These are phyloP conservation scores for Pseudogymnoascus sp. DNA, from an alignment of 2,329 filamentous ascomycete genomes.

Conservation along the genomic window DNA sequence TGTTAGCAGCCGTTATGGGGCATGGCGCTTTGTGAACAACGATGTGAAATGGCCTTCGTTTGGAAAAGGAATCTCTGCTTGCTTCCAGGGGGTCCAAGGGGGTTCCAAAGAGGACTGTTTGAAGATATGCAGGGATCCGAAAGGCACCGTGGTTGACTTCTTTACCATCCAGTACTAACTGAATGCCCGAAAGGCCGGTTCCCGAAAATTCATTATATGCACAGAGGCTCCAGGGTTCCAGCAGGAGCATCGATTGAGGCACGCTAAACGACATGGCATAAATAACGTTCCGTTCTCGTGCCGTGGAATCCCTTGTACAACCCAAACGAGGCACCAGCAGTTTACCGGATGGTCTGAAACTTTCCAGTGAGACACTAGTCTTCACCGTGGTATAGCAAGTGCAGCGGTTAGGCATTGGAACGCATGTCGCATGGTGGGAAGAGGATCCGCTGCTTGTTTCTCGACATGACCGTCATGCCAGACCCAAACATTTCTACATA, in stretches of 20 bases:
- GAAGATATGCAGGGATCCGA: conserved; percentile 2
- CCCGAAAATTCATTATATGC: background rate
- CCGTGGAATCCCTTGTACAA: background rate
- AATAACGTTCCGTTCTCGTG: background rate
- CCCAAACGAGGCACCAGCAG: background rate
- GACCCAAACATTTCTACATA: background rate
- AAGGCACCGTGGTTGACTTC: background rate
- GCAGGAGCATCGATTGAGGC: conserved; percentile 1
- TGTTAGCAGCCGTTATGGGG: background rate
- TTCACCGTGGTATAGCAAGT: background rate
- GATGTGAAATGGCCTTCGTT: background rate
- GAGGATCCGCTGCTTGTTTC: background rate
- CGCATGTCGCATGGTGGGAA: background rate
- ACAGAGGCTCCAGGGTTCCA: background rate
- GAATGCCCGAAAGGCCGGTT: background rate
- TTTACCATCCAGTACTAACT: conserved; percentile 4
- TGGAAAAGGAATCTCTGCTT: background rate
- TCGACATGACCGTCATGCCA: conserved; percentile 13
- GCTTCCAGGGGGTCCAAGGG: background rate
- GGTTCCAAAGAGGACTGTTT: background rate
- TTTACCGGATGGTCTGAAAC: background rate
- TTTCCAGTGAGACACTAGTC: conserved; percentile 12
- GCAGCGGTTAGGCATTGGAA: background rate
- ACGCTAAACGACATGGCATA: background rate
- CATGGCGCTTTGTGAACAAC: background rate